Conservation (phyloP, 768 basidiomycete genomes). For the Kwoniella botswanensis region DNA sequence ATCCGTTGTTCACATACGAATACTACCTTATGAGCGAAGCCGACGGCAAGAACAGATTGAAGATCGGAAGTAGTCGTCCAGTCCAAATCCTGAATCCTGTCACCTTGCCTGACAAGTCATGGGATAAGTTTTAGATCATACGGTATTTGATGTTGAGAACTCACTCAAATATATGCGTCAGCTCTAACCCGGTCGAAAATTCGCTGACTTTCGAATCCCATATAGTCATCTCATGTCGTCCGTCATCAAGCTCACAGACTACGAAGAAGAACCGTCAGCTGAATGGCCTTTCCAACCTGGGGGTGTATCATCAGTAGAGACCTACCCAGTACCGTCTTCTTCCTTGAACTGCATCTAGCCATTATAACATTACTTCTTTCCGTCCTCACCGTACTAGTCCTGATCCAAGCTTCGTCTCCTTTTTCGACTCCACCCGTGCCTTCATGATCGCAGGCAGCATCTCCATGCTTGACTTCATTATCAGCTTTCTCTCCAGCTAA, state of each 20-base stretch:
- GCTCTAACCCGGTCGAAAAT: constrained; percentile 88
- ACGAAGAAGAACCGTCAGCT: constrained; percentile 1
- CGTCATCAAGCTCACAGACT: constrained; percentile 70
- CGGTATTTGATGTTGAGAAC: constrained; percentile 29
- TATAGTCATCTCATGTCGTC: constrained; percentile 78
- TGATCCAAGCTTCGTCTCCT: constrained; percentile 60
- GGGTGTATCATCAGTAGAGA: constrained; percentile 28
- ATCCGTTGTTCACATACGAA: constrained; percentile 91
- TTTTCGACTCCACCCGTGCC: constrained; percentile 48
- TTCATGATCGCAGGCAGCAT: constrained; percentile 61
- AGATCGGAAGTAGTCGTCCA: constrained; percentile 91
- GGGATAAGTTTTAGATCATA: neutral
- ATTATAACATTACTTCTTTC: constrained; percentile 69
- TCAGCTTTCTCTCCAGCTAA: constrained; percentile 16
- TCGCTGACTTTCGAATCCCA: constrained; percentile 97
- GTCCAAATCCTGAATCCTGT: constrained; percentile 74
- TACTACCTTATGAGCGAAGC: constrained; percentile 76
- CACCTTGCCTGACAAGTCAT: constrained; percentile 29
- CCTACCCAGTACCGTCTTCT: constrained; percentile 86
- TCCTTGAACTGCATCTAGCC: constrained; percentile 85
- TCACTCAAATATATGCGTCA: constrained; percentile 68
- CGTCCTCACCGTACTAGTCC: constrained; percentile 64
- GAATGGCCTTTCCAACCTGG: neutral
- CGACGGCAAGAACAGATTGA: constrained; percentile 89
- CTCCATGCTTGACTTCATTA: constrained; percentile 11